These are phyloP conservation scores for Daldinia sp. DNA, from an alignment of 2,329 filamentous ascomycete species.

Conservation along the genomic window DNA sequence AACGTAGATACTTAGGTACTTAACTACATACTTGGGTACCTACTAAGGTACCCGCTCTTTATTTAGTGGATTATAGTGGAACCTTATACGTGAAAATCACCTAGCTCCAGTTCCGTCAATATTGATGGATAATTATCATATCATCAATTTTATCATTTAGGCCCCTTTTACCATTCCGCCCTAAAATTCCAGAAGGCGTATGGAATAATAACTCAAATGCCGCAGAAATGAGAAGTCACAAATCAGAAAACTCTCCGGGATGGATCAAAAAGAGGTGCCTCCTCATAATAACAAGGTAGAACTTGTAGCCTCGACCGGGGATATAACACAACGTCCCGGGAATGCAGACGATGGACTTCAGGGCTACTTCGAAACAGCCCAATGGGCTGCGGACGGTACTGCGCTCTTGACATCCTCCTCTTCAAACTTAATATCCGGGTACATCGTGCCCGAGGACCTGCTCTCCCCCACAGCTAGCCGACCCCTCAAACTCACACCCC, in stretches of 20 bases:
- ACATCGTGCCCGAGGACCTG: conserved; percentile 65
- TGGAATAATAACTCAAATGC: not conserved
- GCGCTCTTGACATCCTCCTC: conserved; percentile 64
- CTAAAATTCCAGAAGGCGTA: not conserved
- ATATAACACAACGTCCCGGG: conserved; percentile 35
- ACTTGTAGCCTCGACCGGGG: conserved; percentile 46
- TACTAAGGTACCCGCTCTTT: conserved; percentile 4
- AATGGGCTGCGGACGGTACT: conserved; percentile 66
- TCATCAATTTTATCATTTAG: not conserved
- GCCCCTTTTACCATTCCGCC: not conserved
- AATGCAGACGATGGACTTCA: conserved; percentile 22
- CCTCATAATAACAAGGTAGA: conserved; percentile 35
- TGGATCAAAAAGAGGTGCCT: conserved; percentile 29
- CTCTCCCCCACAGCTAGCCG: conserved; percentile 51
- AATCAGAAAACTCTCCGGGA: conserved; percentile 8
- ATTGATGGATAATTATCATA: not conserved
- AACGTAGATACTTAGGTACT: conserved; percentile 1
- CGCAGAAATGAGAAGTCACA: conserved; percentile 11
- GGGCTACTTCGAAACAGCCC: conserved; percentile 52
- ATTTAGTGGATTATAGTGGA: conserved; percentile 9
- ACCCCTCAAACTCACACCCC: conserved; percentile 53
- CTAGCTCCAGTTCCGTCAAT: not conserved
- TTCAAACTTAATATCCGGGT: conserved; percentile 62
- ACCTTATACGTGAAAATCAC: not conserved
- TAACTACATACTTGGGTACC: too few relatives aligned